Base-by-base conservation (phyloP, 495 filamentous ascomycete genomes). In the Cladorrhinum samala region DNA sequence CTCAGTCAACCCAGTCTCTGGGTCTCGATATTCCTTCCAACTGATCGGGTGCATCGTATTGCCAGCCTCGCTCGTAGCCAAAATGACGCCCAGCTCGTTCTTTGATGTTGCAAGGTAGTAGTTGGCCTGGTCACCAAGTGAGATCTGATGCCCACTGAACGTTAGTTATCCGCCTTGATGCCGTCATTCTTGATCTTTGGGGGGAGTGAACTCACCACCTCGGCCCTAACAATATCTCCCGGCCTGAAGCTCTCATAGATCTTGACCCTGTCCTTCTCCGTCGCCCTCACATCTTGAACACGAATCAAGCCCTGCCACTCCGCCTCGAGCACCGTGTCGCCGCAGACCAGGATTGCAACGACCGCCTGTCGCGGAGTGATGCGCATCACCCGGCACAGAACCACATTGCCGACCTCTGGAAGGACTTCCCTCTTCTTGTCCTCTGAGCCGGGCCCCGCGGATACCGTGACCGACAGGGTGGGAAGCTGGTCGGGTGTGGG, bases 231-330 rank as follows among this genome's bases (percentile, higher is more conserved):
- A 54, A 98, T 83, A 77, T 98, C 93, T 0, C 93, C 93, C 11
- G 92, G 89, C 53, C 92, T 77, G 68, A 96, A 98, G 69, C 86
- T 89, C 63, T 95, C 90, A 59, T 85, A 83, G 56, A 96, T 85
- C 64, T 88, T 87, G 19, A 97, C 89, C 50, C 83, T 86, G 54
- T 98, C 93, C 72, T 95, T 95, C 79, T 98, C 93, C 37, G 92
- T 95, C 16, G 89, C 90, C 48, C 93, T 77, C 11, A 98, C 88
- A 62, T 98, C 93, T 70, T 97, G 92, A 55, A 83, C 82, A 8
- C 92, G 77, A 41, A 81, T 80, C 21, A 83, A 57, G 18, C 79
- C 82, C 68, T 78, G 75, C 74, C 80, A 81, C 64, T 81, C 78
- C 23, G 78, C 77, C 52, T 87, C 82, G 23, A 78, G 52, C 33